Base-by-base conservation (phyloP, 2,329 filamentous ascomycete genomes). In the Fusarium clavum region DNA sequence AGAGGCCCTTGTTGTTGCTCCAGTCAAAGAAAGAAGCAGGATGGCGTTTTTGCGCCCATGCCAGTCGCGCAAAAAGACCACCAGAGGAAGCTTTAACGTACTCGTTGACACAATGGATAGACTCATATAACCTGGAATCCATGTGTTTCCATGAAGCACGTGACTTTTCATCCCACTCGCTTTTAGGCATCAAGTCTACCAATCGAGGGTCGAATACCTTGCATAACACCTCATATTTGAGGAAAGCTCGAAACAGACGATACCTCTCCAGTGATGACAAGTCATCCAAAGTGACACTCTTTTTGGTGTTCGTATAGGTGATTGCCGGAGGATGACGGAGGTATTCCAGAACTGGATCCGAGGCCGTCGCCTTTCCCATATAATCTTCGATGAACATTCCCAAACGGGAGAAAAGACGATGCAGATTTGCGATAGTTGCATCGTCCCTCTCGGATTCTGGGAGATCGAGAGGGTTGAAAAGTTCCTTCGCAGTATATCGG, bases 361-460 rank as follows among this genome's bases (percentile, higher is more conserved):
- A 8, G 3, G 69, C 41, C 4, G 54, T 63, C 16, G 62, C 69
- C n/a, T 72, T 68, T 8, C 57, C 60, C 16, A 72, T 29, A 24
- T 65, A 72, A 32, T 72, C 69, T 30, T 70, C 69, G 1, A 68
- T 45, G 8, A 72, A 68, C 2, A 62, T 20, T 4, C 47, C n/a
- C 4, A 72, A 14, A 1, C 57, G 52, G 5, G 53, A 46, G 8
- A 68, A 55, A 2, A 68, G 29, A 3, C 27, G 32, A 22, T 51
- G 38, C 6, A 72, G 51, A 14, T 58, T 18, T 4, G 18, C 2
- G 8, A 70, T 43, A 16, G 32, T 18, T 18, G 13, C 13, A 32
- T 32, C 7, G 1, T 32, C 30, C 30, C 30, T 8, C 30, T 32
- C 30, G 8, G 30, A 14, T 32, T 7, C 30, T 32, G 13, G 30